Base-by-base conservation (phyloP, 805 yeast species). In the Teunomyces cretensis region DNA sequence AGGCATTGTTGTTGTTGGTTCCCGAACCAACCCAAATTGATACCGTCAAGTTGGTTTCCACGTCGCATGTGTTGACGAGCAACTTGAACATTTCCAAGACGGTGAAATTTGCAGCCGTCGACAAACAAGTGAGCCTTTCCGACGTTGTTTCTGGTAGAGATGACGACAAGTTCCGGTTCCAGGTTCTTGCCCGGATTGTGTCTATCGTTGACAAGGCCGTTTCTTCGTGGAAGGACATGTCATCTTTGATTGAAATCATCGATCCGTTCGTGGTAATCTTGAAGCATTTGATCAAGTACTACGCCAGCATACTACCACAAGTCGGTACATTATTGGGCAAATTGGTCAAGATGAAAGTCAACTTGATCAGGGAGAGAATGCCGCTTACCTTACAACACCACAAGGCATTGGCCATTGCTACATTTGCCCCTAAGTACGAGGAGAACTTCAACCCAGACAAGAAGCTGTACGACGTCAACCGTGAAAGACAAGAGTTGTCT, bases 391-490 rank as follows among this genome's bases (percentile, higher is more conserved):
- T 94, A 50, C 99, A 94, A 68, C 70, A 79, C 6, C 97, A 91
- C 70, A 81, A 79, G 58, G 89, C 96, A 17, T 61, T 94, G 45
- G 86, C 96, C 2, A 86, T 94, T 58, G 84, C 90, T 33, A 79
- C 96, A 2, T 79, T 78, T 57, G 86, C 90, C 30, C 99, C 99
- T 52, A 84, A 87, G 67, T 94, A 86, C 63, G 97, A 92, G 68
- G 98, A 89, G 59, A 89, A 90, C 74, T 94, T 84, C 79, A 92
- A 91, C 70, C 96, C 97, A 45, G 97, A 89, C 61, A 88, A 83
- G 80, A 91, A 88, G 70, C 87, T 95, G 7, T 86, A 89, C 64
- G 97, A 92, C 64, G 79, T 86, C 42, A 86, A 91, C 62, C 76
- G 83, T 54, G 83, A 85, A 48, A 78, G 94, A 66, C 88, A 83